Evolutionary conservation across 352 stramenopile species (phyloP).

Genomic region (Phytophthora citricola): DNA sequence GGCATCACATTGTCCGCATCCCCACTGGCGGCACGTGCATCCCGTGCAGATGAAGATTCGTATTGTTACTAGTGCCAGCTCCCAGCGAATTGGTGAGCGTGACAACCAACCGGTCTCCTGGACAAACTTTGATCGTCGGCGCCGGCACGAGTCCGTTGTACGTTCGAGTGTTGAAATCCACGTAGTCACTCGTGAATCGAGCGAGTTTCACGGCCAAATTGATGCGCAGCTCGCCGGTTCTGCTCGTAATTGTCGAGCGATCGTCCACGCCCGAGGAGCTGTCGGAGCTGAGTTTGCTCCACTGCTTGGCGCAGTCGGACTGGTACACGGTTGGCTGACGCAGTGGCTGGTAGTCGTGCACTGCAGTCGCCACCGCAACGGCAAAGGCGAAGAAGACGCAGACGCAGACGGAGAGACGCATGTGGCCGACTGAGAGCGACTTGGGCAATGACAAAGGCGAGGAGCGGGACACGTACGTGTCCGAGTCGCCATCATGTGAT

Average conservation of each 20-base stretch:
- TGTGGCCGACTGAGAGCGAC: conserved; percentile 4
- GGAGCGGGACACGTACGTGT: conserved; percentile 27
- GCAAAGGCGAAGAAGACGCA: conserved; percentile 19
- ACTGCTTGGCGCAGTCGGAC: conserved; percentile 53
- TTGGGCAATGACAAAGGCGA: conserved; percentile 32
- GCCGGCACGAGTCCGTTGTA: conserved; percentile 73
- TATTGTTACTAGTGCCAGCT: conserved; percentile 60
- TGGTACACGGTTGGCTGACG: conserved; percentile 48
- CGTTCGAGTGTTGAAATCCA: conserved; percentile 77
- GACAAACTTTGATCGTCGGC: conserved; percentile 79
- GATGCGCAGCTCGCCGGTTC: conserved; percentile 57
- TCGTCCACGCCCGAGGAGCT: conserved; percentile 21
- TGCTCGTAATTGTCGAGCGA: conserved; percentile 46
- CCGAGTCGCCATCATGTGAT: conserved; percentile 20
- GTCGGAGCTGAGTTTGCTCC: conserved; percentile 31
- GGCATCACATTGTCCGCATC: conserved; percentile 68
- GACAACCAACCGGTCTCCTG: conserved; percentile 65
- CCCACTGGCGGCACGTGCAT: conserved; percentile 66
- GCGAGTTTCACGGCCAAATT: conserved; percentile 63
- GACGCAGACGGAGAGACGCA: conserved; percentile 21
- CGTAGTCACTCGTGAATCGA: conserved; percentile 76
- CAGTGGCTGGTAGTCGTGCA: conserved; percentile 53
- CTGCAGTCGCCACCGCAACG: conserved; percentile 11
- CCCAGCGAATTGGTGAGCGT: conserved; percentile 63
- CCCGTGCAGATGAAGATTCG: conserved; percentile 78